A percentile compares a stretch with the other conserved stretches of the same genome.
Evolutionary conservation across 192 early-diverging fungal species (phyloP).

Genomic region (Cetraspora pellucida): DNA sequence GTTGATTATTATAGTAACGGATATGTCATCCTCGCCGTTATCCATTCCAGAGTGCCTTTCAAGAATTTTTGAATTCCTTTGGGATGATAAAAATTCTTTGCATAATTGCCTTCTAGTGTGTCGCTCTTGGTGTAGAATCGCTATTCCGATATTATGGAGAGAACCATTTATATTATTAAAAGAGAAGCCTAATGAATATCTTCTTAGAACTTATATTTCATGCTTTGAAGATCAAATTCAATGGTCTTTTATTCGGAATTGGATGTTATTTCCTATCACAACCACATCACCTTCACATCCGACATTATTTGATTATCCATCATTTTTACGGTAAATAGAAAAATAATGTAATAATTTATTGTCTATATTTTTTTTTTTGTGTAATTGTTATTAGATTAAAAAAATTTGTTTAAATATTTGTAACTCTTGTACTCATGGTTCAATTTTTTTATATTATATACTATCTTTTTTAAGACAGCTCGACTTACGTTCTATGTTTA

Average conservation of each 20-base stretch:
- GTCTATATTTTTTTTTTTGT: no score
- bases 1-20: not conserved
- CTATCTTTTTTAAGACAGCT: no score
- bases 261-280: not conserved
- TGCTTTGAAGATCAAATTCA: not conserved
- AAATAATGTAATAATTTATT: not conserved
- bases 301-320: not conserved
- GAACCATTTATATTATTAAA: constrained; percentile 9
- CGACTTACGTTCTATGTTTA: not conserved
- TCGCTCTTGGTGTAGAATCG: constrained; percentile 13
- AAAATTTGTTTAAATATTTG: no score
- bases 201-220: not conserved
- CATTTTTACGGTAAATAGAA: not conserved
- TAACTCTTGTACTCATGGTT: no score
- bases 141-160: constrained; percentile 6
- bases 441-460: no score
- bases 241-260: not conserved
- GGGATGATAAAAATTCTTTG: not conserved
- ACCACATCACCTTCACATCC: not conserved
- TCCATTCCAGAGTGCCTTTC: constrained; percentile 3
- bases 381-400: no score
- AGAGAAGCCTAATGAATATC: not conserved
- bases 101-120: constrained; percentile 4
- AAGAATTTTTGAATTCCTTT: constrained; percentile 5
- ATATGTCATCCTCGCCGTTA: not conserved